Conservation (phyloP, 495 filamentous ascomycete genomes). For the Penicillium atrosanguineum region DNA sequence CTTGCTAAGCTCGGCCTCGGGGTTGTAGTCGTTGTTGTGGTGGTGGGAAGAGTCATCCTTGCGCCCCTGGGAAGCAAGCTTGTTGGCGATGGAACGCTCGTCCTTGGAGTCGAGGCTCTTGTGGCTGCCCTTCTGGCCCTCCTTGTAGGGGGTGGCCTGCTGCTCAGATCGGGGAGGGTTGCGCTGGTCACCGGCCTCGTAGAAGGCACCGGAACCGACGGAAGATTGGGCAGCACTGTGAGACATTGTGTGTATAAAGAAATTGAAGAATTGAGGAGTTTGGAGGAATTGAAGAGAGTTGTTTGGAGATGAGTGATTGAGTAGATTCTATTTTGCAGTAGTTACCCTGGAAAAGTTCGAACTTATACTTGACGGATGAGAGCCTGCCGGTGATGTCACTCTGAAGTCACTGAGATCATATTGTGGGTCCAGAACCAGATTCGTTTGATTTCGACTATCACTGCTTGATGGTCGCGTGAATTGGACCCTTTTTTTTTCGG, state of each 20-base stretch:
- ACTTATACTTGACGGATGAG: slow-evolving; percentile 18
- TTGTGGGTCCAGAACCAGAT: slow-evolving; percentile 22
- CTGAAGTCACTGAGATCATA: slow-evolving; percentile 38
- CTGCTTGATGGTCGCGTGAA: slow-evolving; percentile 6
- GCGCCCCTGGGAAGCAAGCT: slow-evolving; percentile 58
- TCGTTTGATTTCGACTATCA: slow-evolving; percentile 8
- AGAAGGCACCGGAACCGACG: slow-evolving; percentile 52
- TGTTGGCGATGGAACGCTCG: slow-evolving; percentile 75
- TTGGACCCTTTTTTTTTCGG: slow-evolving; percentile 8
- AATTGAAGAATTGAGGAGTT: slow-evolving; percentile 1
- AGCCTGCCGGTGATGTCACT: slow-evolving; percentile 32
- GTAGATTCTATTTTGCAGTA: neutral
- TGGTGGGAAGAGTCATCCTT: slow-evolving; percentile 33
- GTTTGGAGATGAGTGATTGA: neutral
- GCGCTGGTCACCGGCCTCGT: slow-evolving; percentile 70
- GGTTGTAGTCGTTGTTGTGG: slow-evolving; percentile 39
- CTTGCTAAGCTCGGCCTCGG: slow-evolving; percentile 57
- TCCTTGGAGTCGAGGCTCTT: slow-evolving; percentile 75
- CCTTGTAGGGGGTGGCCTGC: slow-evolving; percentile 58
- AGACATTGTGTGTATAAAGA: slow-evolving; percentile 13
- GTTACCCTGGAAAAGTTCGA: neutral
- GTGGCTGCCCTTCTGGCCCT: slow-evolving; percentile 66
- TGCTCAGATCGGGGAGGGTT: slow-evolving; percentile 56
- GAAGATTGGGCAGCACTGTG: slow-evolving; percentile 40
- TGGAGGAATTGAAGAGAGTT: neutral